phyloP scores from a whole-genome alignment of 345 rosid species.

The Toxicodendron radicans region DNA sequence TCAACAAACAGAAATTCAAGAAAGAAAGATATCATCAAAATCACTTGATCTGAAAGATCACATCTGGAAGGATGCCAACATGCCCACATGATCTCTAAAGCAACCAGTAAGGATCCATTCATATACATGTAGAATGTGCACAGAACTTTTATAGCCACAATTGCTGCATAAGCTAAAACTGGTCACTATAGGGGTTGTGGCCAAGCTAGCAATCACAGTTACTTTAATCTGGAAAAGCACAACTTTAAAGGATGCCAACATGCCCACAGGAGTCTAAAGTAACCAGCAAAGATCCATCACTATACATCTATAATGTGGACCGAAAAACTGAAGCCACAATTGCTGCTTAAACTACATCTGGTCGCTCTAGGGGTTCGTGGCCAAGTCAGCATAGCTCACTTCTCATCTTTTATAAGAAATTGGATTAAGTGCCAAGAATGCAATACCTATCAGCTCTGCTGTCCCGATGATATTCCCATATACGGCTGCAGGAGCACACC shows the following conservation, averaged over 20 bases:
- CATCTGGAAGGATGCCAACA: slow-evolving; percentile 14
- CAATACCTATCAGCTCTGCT: slow-evolving; percentile 36
- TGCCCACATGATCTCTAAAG: slow-evolving; percentile 28
- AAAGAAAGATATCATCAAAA: slow-evolving; percentile 9
- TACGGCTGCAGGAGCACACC: slow-evolving; percentile 30
- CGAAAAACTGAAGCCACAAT: slow-evolving; percentile 14
- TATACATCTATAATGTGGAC: slow-evolving; percentile 10
- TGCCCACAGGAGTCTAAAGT: slow-evolving; percentile 28
- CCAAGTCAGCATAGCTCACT: slow-evolving; percentile 13
- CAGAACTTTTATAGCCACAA: slow-evolving; percentile 13
- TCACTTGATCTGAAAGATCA: slow-evolving; percentile 21
- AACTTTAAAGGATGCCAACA: slow-evolving; percentile 14
- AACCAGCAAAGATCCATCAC: slow-evolving; percentile 30
- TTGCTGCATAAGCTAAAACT: slow-evolving; percentile 12
- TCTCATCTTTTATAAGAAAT: slow-evolving; percentile 12
- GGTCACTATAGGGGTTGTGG: slow-evolving; percentile 30
- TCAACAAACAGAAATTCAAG: slow-evolving; percentile 6
- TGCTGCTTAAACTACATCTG: slow-evolving; percentile 21
- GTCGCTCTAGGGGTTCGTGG: slow-evolving; percentile 25
- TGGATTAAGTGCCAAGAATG: slow-evolving; percentile 24
- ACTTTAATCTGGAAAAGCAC: slow-evolving; percentile 18
- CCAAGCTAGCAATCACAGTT: slow-evolving; percentile 18
- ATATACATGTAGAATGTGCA: slow-evolving; percentile 3
- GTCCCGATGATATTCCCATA: slow-evolving; percentile 24
- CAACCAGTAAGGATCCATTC: slow-evolving; percentile 33